A percentile compares a stretch with the other conserved stretches of the same genome.
phyloP scores from a whole-genome alignment of 257 asterid genomes.

The Salvia splendens region DNA sequence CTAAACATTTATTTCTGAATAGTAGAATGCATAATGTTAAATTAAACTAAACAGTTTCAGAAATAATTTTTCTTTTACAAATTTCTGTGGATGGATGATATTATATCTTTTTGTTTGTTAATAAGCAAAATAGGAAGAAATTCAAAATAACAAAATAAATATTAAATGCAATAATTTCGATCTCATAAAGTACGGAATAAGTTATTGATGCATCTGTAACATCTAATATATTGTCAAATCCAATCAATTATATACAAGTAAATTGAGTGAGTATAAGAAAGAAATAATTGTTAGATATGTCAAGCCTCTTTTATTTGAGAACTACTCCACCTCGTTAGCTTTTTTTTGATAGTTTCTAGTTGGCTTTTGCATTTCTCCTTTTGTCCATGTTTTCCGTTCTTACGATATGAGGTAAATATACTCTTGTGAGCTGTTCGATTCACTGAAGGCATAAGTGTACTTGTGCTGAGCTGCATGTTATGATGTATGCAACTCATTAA shows the following conservation, averaged over 20 bases:
- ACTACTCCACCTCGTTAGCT: neutral
- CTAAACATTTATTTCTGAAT: neutral
- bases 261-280: neutral
- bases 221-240: conserved; percentile 4
- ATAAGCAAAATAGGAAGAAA: no score
- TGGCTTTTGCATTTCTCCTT: neutral
- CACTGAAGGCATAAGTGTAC: conserved; percentile 1
- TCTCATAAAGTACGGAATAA: neutral
- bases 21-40: conserved; percentile 1
- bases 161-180: neutral
- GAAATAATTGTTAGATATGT: conserved; percentile 7
- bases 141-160: no score
- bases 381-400: neutral
- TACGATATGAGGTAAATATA: neutral
- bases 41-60: neutral
- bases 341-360: neutral
- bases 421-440: conserved; percentile 6
- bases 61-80: no score
- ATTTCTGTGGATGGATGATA: no score
- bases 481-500: neutral
- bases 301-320: conserved; percentile 3
- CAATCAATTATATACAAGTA: conserved; percentile 1
- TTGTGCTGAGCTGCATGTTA: conserved; percentile 6
- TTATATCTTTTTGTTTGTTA: no score
- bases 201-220: conserved; percentile 6